Evolutionary conservation across 352 stramenopile genomes (phyloP).

Genomic region (Phytopythium cucurbitacearum): DNA sequence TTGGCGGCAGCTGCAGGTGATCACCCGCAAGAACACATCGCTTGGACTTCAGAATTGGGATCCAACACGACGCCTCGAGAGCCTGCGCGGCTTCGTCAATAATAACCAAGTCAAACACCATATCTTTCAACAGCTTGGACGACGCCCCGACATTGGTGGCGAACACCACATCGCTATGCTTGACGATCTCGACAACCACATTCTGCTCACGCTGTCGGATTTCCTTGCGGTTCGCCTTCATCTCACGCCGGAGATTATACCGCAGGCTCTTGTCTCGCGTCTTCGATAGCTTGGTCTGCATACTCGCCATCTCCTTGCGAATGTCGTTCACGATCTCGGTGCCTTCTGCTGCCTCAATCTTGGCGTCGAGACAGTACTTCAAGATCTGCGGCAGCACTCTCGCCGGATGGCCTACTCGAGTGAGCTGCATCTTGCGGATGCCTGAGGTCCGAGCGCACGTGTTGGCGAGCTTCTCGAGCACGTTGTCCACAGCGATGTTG

Average conservation of each 20-base stretch:
- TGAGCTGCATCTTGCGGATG: slow-evolving; percentile 32
- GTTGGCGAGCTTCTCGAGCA: slow-evolving; percentile 91
- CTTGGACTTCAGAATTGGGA: slow-evolving; percentile 92
- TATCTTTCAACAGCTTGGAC: slow-evolving; percentile 85
- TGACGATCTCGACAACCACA: slow-evolving; percentile 90
- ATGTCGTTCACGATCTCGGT: slow-evolving; percentile 96
- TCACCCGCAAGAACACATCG: slow-evolving; percentile 90
- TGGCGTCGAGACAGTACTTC: slow-evolving; percentile 92
- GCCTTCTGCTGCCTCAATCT: slow-evolving; percentile 89
- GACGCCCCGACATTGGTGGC: slow-evolving; percentile 95
- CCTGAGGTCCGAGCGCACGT: slow-evolving; percentile 18
- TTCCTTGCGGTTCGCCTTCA: slow-evolving; percentile 94
- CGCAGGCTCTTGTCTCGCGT: slow-evolving; percentile 45
- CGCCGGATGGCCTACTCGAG: slow-evolving; percentile 93
- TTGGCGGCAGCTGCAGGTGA: slow-evolving; percentile 96
- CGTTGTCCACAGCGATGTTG: slow-evolving; percentile 99
- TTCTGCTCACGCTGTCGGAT: slow-evolving; percentile 91
- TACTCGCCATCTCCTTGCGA: slow-evolving; percentile 82
- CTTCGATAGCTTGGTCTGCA: slow-evolving; percentile 56
- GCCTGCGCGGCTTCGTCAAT: slow-evolving; percentile 97
- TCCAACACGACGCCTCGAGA: slow-evolving; percentile 96
- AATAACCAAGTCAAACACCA: slow-evolving; percentile 94
- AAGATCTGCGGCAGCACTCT: slow-evolving; percentile 89
- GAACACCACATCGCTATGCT: slow-evolving; percentile 93
- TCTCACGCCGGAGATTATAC: slow-evolving; percentile 60